Conservation (phyloP, 2,329 filamentous ascomycete genomes). For the Drechslerella coelobrocha region DNA sequence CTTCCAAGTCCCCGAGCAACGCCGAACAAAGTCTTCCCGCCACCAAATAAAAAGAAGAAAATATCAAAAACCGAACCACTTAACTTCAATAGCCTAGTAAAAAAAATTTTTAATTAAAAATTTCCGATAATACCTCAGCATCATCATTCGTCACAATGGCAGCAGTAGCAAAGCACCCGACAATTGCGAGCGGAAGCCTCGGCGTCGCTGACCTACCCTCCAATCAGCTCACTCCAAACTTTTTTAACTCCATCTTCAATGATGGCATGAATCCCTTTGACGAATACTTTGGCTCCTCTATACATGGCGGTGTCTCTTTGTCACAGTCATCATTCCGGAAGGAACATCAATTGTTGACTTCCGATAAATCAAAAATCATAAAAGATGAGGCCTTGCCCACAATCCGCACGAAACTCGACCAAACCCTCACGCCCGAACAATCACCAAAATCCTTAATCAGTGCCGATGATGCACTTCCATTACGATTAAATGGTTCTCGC, state of each 20-base stretch:
- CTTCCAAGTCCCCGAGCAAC: neutral
- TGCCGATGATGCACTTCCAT: constrained; percentile 20
- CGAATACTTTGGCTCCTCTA: constrained; percentile 39
- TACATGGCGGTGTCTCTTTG: constrained; percentile 15
- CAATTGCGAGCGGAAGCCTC: constrained; percentile 24
- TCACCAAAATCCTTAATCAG: constrained; percentile 39
- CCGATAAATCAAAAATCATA: constrained; percentile 26
- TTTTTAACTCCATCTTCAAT: constrained; percentile 50
- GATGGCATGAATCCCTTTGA: constrained; percentile 51
- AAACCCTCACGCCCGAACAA: constrained; percentile 46
- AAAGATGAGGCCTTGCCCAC: constrained; percentile 42
- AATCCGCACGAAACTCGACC: constrained; percentile 46
- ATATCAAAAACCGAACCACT: no score
- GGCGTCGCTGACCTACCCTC: constrained; percentile 32
- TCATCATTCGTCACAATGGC: constrained; percentile 31
- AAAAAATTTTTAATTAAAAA: constrained; percentile 1
- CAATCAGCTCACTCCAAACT: constrained; percentile 47
- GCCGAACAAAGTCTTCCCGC: no score
- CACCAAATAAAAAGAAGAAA: no score
- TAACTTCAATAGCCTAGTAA: neutral
- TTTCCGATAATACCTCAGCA: neutral
- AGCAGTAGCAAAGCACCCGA: constrained; percentile 41
- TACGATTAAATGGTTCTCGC: constrained; percentile 27
- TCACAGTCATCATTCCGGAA: constrained; percentile 28
- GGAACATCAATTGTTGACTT: constrained; percentile 17